Evolutionary conservation across 1,284 basidiomycete species (phyloP).

Genomic region (Lignosus rhinocerotis): DNA sequence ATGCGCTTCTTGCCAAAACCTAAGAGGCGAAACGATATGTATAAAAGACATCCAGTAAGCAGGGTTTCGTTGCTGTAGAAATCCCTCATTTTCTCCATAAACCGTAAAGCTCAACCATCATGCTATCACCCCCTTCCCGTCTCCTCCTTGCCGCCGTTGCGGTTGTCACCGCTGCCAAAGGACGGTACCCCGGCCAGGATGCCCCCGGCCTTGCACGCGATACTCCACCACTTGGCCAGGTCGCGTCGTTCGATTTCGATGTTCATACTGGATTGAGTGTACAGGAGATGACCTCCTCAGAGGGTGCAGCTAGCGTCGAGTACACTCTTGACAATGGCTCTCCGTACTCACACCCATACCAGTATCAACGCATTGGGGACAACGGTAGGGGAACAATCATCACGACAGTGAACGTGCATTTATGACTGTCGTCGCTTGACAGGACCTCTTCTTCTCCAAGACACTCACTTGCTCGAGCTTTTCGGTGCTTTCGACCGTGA

Average conservation of each 20-base stretch:
- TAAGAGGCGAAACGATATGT: no score
- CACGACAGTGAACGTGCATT: neutral
- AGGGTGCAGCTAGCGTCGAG: slow-evolving; percentile 27
- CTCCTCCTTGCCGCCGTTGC: slow-evolving; percentile 12
- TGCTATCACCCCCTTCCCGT: slow-evolving; percentile 16
- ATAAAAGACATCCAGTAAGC: no score
- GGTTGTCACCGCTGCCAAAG: slow-evolving; percentile 8
- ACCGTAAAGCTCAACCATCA: neutral
- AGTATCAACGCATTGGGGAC: slow-evolving; percentile 45
- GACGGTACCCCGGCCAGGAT: slow-evolving; percentile 19
- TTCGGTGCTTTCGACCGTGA: slow-evolving; percentile 61
- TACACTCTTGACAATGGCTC: slow-evolving; percentile 33
- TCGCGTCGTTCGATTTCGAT: slow-evolving; percentile 23
- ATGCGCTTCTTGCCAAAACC: no score
- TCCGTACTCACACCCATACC: slow-evolving; percentile 36
- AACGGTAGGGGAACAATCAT: slow-evolving; percentile 19
- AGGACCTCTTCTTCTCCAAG: slow-evolving; percentile 28
- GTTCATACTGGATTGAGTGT: slow-evolving; percentile 25
- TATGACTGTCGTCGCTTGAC: neutral
- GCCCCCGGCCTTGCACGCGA: slow-evolving; percentile 20
- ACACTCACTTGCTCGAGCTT: slow-evolving; percentile 40
- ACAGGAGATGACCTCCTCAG: slow-evolving; percentile 26
- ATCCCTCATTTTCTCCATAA: neutral
- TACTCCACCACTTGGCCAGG: slow-evolving; percentile 13
- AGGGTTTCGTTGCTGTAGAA: no score